These are phyloP conservation scores for Esteya vermicola DNA, from an alignment of 2,329 filamentous ascomycete species.

Conservation along the genomic window DNA sequence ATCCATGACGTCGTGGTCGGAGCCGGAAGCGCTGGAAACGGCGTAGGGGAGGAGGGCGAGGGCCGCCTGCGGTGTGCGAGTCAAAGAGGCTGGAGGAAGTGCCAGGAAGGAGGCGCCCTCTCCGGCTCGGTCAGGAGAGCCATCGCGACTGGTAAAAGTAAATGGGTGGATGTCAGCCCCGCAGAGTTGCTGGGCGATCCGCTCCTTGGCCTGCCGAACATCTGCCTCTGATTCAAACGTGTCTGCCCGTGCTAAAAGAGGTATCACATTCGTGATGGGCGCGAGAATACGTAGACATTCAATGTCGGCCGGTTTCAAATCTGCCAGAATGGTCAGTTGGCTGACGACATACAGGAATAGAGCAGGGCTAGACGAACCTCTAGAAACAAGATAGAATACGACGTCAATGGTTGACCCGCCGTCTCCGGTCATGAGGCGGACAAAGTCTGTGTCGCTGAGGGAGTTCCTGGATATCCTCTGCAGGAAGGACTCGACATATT, in stretches of 20 bases:
- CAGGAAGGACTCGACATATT: conserved; percentile 61
- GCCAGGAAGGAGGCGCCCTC: neutral
- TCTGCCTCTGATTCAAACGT: conserved; percentile 40
- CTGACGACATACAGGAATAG: neutral
- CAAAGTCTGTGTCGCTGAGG: conserved; percentile 59
- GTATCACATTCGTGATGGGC: conserved; percentile 68
- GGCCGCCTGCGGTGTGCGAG: too few relatives aligned
- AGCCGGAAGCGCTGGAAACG: conserved; percentile 58
- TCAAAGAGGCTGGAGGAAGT: neutral
- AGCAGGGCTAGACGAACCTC: conserved; percentile 35
- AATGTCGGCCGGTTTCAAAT: conserved; percentile 48
- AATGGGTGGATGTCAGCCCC: conserved; percentile 49
- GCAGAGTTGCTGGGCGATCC: conserved; percentile 40
- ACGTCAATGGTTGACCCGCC: conserved; percentile 76
- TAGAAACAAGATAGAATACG: conserved; percentile 66
- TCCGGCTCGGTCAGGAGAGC: conserved; percentile 7
- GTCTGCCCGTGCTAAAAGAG: conserved; percentile 68
- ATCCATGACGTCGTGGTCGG: conserved; percentile 75
- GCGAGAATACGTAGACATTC: conserved; percentile 58
- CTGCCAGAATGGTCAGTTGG: conserved; percentile 20
- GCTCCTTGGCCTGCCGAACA: conserved; percentile 43
- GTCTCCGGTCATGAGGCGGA: conserved; percentile 64
- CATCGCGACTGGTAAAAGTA: conserved; percentile 38
- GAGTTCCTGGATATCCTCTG: conserved; percentile 47
- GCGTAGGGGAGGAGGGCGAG: conserved; percentile 50